These are phyloP conservation scores for Alternaria ethzedia DNA, from an alignment of 2,329 filamentous ascomycete species.

Conservation along the genomic window DNA sequence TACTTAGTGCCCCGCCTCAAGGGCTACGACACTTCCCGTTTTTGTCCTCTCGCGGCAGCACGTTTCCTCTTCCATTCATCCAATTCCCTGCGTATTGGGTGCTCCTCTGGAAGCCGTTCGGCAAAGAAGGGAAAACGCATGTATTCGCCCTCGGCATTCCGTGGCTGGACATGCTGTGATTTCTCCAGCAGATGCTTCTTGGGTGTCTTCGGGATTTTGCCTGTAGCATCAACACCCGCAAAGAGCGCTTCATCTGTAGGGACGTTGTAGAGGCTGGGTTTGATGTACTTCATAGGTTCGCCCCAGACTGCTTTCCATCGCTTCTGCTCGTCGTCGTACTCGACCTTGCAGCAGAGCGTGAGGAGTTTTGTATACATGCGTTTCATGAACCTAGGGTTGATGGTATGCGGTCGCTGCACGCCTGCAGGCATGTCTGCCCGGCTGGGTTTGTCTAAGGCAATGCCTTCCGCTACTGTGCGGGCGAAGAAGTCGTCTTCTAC, in stretches of 20 bases:
- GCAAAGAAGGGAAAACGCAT: conserved; percentile 31
- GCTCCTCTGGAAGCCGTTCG: conserved; percentile 22
- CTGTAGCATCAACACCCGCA: conserved; percentile 34
- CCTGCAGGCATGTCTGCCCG: conserved; percentile 32
- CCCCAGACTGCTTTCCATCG: conserved; percentile 41
- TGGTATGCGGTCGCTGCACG: conserved; percentile 38
- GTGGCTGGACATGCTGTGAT: conserved; percentile 12
- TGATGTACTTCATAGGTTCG: conserved; percentile 11
- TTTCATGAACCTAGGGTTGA: conserved; percentile 55
- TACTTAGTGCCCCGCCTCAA: conserved; percentile 1
- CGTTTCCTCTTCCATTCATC: conserved; percentile 29
- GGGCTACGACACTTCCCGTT: background rate
- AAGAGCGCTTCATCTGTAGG: conserved; percentile 36
- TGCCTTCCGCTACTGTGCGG: conserved; percentile 18
- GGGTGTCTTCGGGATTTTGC: conserved; percentile 9
- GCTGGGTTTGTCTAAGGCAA: conserved; percentile 36
- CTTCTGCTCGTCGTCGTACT: conserved; percentile 40
- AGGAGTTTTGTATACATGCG: conserved; percentile 54
- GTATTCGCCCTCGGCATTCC: conserved; percentile 24
- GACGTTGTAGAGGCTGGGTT: conserved; percentile 15
- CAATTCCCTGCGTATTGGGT: conserved; percentile 27
- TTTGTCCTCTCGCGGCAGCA: conserved; percentile 5
- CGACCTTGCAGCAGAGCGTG: conserved; percentile 51
- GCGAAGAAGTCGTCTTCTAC: conserved; percentile 7
- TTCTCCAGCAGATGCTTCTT: conserved; percentile 3